phyloP scores from a whole-genome alignment of 208 protist genomes.

The Balamuthia mandrillaris region DNA sequence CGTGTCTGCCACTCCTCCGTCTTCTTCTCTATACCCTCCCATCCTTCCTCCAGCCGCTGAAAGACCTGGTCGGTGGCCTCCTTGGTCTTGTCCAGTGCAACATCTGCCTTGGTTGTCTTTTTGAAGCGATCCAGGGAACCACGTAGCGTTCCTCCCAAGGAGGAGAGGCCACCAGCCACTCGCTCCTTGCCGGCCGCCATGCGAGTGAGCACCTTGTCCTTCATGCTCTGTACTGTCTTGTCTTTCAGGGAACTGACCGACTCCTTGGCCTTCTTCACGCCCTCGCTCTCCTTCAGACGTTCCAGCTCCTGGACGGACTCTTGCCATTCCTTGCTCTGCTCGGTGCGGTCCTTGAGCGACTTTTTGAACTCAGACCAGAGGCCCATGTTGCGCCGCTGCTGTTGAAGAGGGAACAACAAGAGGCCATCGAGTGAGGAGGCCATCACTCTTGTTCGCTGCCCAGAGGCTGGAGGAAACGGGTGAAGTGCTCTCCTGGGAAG shows the following conservation, averaged over 20 bases:
- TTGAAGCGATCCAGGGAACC: not conserved
- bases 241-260: not conserved
- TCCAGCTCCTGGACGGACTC: not conserved
- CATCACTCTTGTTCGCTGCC: no score
- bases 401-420: no score
- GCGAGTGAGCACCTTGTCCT: not conserved
- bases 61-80: not conserved
- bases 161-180: not conserved
- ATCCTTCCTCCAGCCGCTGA: not conserved
- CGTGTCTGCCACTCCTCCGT: not conserved
- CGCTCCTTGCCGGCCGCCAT: not conserved
- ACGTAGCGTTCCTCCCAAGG: not conserved
- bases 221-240: not conserved
- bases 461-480: no score
- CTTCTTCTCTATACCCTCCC: not conserved
- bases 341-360: not conserved
- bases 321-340: conserved; percentile 10
- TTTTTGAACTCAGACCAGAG: conserved; percentile 14
- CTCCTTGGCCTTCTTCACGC: conserved; percentile 16
- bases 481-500: no score
- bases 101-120: no score
- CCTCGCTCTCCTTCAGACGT: not conserved
- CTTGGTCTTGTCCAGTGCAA: conserved; percentile 15
- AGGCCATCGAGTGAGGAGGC: no score
- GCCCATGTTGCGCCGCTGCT: not conserved